phyloP scores from a whole-genome alignment of 129 eudicot species.

The carrot (Daucus carota) region DNA sequence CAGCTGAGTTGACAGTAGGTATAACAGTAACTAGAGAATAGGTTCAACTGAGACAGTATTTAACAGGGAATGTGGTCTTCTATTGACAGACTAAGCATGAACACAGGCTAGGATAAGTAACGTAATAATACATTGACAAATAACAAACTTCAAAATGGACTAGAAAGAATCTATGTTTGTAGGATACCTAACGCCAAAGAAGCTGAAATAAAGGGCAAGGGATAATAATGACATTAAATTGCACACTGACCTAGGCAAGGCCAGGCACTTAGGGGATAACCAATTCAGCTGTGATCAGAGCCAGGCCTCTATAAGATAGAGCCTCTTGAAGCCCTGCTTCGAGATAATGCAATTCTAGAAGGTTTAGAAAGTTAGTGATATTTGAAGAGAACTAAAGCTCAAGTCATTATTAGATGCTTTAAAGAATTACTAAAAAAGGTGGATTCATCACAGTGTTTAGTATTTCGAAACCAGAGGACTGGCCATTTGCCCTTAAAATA shows the following conservation, averaged over 20 bases:
- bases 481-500: constrained; percentile 9
- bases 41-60: not conserved
- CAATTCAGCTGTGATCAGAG: constrained; percentile 77
- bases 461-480: not conserved
- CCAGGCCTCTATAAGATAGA: constrained; percentile 78
- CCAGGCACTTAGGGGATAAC: constrained; percentile 67
- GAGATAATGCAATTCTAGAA: constrained; percentile 77
- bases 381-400: constrained; percentile 26
- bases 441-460: not conserved
- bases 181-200: constrained; percentile 32
- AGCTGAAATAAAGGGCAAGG: constrained; percentile 39
- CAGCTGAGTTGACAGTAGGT: not conserved
- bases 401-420: constrained; percentile 36
- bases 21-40: not conserved
- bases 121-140: constrained; percentile 33
- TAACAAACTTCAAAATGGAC: constrained; percentile 27
- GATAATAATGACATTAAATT: constrained; percentile 39
- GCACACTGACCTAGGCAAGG: constrained; percentile 88
- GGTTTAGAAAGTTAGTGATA: constrained; percentile 31
- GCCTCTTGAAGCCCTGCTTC: constrained; percentile 95
- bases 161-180: constrained; percentile 21
- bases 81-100: not conserved
- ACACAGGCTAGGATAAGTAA: constrained; percentile 16
- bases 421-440: constrained; percentile 25
- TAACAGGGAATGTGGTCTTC: not conserved